Base-by-base conservation (phyloP, 495 filamentous ascomycete genomes). In the Evansstolkia leycettana region DNA sequence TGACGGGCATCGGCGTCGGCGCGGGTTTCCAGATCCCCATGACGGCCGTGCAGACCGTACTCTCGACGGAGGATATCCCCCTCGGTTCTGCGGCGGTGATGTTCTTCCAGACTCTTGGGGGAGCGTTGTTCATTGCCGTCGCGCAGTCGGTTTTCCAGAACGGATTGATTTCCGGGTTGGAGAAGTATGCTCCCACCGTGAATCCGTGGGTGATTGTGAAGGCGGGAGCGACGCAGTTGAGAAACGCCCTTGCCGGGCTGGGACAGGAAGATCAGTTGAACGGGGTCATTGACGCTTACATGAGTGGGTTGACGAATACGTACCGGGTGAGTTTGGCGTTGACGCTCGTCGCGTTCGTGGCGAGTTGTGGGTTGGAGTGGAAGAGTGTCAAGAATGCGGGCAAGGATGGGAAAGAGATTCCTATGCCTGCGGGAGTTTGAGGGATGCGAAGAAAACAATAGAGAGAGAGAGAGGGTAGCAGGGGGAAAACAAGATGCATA, bases 41-140 rank as follows among this genome's bases (percentile, higher is more conserved):
- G 33, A 52, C 42, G 16, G 50, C 54, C 5, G 51, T 48, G 3
- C 50, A 60, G 40, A 46, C 39, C 29, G 50, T 58, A 3, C 48
- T 58, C 14, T 25, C 30, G 14, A 27, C 24, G 2, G 33, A 38
- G 0, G 75, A 82, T 37, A 63, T 82, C 2, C 67, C 80, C 0
- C 69, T 65, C 9, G 79, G 76, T 7, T 26, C 38, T 5, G 63
- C 78, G 1, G 61, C 76, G 24, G 74, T 80, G 37, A 74, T 82
- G 48, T 83, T 84, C 49, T 65, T 68, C 18, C 81, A 84, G 54
- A 76, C 74, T 28, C 52, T 85, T 6, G 80, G 80, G 5, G 79
- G 76, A 16, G 73, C 76, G 3, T 50, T 85, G 0, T 84, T 83
- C 41, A 67, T 74, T 3, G 69, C 74, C 0, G 65, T 82, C 13